Percentiles rank a stretch among this genome's conserved stretches.
These are phyloP conservation scores for Podospora comata DNA, from an alignment of 495 filamentous ascomycete species.

Conservation along the genomic window DNA sequence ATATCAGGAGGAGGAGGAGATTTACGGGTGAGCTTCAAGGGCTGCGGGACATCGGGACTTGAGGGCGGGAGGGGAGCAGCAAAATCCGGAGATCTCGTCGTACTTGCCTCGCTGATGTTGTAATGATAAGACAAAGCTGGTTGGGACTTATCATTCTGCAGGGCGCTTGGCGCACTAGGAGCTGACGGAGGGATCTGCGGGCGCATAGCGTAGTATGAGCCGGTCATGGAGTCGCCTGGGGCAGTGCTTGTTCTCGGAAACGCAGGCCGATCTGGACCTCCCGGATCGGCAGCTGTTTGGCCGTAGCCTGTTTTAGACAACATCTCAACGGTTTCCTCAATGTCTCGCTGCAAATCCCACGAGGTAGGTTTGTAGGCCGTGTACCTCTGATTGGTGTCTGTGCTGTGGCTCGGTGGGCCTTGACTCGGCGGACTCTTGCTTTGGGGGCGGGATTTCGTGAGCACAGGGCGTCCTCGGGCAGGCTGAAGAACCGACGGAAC, in stretches of 20 bases:
- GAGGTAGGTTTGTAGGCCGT: constrained; percentile 22
- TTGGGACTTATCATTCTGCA: constrained; percentile 6
- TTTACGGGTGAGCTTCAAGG: constrained; percentile 25
- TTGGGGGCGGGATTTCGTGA: constrained; percentile 15
- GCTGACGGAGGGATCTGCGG: constrained; percentile 14
- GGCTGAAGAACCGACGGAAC: constrained; percentile 39
- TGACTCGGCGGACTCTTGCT: constrained; percentile 15
- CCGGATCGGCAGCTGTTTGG: neutral
- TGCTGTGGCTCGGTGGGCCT: constrained; percentile 11
- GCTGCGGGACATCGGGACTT: constrained; percentile 21
- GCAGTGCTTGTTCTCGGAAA: constrained; percentile 30
- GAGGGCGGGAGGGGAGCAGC: constrained; percentile 15
- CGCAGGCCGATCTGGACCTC: constrained; percentile 7
- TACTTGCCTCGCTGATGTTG: neutral
- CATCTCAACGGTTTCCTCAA: constrained; percentile 22
- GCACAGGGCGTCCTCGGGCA: constrained; percentile 27
- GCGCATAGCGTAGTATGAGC: constrained; percentile 28
- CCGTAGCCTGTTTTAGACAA: constrained; percentile 14
- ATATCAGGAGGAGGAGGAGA: constrained; percentile 1
- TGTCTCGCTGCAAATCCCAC: constrained; percentile 17
- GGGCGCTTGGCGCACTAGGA: constrained; percentile 12
- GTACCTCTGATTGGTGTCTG: constrained; percentile 14
- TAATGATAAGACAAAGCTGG: constrained; percentile 7
- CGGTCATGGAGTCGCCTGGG: constrained; percentile 29
- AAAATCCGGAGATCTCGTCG: neutral